Base-by-base conservation (phyloP, 257 asterid genomes). In the Ligustrum vulgare region DNA sequence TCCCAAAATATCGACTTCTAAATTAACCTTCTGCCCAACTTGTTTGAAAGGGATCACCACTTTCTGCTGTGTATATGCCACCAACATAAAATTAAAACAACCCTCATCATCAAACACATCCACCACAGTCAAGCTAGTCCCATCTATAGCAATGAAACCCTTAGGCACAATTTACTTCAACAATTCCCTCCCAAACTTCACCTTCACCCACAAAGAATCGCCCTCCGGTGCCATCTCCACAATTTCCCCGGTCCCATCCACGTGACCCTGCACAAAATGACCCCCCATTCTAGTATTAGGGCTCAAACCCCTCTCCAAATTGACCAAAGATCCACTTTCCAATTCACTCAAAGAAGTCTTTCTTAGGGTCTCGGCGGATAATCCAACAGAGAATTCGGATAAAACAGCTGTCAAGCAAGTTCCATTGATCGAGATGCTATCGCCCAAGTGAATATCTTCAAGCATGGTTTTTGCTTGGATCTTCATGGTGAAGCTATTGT, bases 211-310 rank as follows among this genome's bases (percentile, higher is more conserved):
- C 80, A 93, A 63, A 0, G 97, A 93, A 70, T 91, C 96, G 11
- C 98, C 95, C 77, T 93, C 98, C 0, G 86, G 70, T 23, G 71
- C 73, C 77, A 78, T 80, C 9, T 81, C 90, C 56, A 89, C 89
- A 10, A 93, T 93, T 68, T 82, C 84, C 6, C 97, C 98, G 0
- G 96, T 93, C 62, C 91, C 95, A 72, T 93, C 98, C 13, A 91
- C 96, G 69, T 93, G 98, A 3, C 97, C 98, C 88, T 93, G 98
- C 81, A 90, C 96, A 67, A 91, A 91, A 75, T 93, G 97, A 8
- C 98, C 98, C 37, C 98, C 97, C 98, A 93, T 91, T 76, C 98
- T 86, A 34, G 92, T 86, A 49, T 72, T 87, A 75, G 98, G 97
- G 63, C 79, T 85, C 82, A 91, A 20, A 1, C 96, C 98, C 89